Evolutionary conservation across 75 land plant genomes (phyloP).

Genomic region (Pinus tabuliformis): DNA sequence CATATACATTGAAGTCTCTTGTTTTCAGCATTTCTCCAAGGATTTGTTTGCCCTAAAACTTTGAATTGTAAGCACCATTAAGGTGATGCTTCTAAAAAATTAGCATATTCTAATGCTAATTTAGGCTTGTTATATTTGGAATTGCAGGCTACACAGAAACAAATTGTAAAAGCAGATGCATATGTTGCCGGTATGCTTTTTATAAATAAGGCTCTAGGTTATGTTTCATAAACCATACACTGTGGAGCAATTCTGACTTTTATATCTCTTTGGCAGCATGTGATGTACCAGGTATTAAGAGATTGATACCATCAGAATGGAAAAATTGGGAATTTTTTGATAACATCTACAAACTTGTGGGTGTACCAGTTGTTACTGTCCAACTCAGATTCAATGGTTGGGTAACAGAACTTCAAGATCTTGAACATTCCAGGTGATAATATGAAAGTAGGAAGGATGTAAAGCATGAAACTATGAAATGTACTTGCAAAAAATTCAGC

Average conservation of each 20-base stretch:
- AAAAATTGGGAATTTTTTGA: constrained; percentile 81
- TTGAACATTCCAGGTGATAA: constrained; percentile 78
- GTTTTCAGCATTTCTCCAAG: neutral
- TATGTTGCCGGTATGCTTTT: constrained; percentile 86
- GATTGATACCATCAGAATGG: constrained; percentile 79
- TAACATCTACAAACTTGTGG: constrained; percentile 85
- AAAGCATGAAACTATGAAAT: neutral
- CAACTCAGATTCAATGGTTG: constrained; percentile 98
- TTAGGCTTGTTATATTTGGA: constrained; percentile 9
- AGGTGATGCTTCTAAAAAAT: neutral
- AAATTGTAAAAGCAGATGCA: constrained; percentile 89
- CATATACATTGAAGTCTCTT: neutral
- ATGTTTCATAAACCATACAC: neutral
- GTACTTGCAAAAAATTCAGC: neutral
- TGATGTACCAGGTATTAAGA: constrained; percentile 98
- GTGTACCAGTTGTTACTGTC: constrained; percentile 97
- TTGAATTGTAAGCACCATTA: neutral
- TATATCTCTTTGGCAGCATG: constrained; percentile 60
- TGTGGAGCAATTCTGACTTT: neutral
- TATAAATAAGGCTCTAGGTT: neutral
- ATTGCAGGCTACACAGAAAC: constrained; percentile 72
- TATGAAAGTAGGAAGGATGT: neutral
- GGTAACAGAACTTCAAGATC: constrained; percentile 92
- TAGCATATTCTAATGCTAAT: neutral
- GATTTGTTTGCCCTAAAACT: neutral